Conservation (phyloP, 2,329 filamentous ascomycete species). For the Botryotinia convoluta region DNA sequence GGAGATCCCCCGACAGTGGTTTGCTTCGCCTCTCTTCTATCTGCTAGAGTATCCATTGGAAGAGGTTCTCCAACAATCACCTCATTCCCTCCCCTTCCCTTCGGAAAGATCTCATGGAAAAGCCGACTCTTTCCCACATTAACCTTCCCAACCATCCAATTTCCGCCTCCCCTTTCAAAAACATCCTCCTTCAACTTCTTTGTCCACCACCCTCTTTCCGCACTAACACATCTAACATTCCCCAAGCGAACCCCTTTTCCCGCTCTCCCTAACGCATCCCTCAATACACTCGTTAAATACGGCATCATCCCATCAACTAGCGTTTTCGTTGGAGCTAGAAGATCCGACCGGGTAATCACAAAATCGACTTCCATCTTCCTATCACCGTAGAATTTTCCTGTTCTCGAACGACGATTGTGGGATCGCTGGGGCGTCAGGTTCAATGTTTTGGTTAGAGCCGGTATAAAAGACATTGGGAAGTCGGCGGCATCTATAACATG, state of each 20-base stretch:
- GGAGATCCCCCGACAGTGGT: background rate
- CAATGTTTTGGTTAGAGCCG: slow-evolving; percentile 68
- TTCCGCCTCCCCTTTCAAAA: slow-evolving; percentile 75
- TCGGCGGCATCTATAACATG: slow-evolving; percentile 94
- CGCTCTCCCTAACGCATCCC: slow-evolving; percentile 67
- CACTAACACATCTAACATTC: slow-evolving; percentile 82
- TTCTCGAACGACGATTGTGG: slow-evolving; percentile 73
- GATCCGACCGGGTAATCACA: slow-evolving; percentile 83
- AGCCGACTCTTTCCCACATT: slow-evolving; percentile 96
- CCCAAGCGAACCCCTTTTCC: slow-evolving; percentile 76
- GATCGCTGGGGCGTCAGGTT: slow-evolving; percentile 72
- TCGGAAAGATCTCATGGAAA: slow-evolving; percentile 87
- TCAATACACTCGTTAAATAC: slow-evolving; percentile 73
- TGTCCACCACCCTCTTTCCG: slow-evolving; percentile 88
- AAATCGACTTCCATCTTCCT: slow-evolving; percentile 80
- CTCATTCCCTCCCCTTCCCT: slow-evolving; percentile 46
- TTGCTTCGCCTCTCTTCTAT: background rate
- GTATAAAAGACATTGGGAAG: slow-evolving; percentile 90
- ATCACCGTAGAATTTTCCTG: slow-evolving; percentile 62
- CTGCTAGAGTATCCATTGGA: too few species aligned
- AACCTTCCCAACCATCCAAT: slow-evolving; percentile 97
- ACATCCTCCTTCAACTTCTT: slow-evolving; percentile 82
- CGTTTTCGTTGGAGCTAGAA: slow-evolving; percentile 78
- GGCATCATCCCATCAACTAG: slow-evolving; percentile 86
- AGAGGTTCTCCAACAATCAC: slow-evolving; percentile 13